Evolutionary conservation across 2,329 filamentous ascomycete genomes (phyloP).

Genomic region (Mollisia scopiformis): DNA sequence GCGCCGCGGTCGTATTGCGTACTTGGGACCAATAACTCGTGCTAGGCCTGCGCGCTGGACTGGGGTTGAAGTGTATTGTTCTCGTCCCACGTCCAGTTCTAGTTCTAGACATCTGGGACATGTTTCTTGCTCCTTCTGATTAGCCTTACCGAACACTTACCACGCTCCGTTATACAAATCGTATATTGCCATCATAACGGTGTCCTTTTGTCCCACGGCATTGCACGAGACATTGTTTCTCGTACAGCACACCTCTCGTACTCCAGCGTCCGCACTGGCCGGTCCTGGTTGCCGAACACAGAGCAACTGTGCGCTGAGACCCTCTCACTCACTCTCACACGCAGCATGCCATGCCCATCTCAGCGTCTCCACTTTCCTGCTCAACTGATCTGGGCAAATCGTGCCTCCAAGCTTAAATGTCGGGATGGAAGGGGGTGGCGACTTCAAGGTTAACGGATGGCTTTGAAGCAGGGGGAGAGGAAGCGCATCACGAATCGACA

Average conservation of each 20-base stretch:
- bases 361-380: not conserved
- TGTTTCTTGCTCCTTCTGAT: not conserved
- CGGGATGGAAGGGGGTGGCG: not conserved
- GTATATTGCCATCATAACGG: too few species aligned
- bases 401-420: not conserved
- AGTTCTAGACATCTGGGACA: too few species aligned
- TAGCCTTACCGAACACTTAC: not conserved
- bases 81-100: too few species aligned
- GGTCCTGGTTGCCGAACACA: not conserved
- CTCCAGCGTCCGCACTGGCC: not conserved
- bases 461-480: not conserved
- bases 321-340: not conserved
- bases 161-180: too few species aligned
- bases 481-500: not conserved
- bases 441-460: not conserved
- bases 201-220: too few species aligned
- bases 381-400: not conserved
- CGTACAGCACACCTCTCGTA: not conserved
- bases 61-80: too few species aligned
- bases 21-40: not conserved
- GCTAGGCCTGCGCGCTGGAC: too few species aligned
- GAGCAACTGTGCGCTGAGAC: not conserved
- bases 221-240: not conserved
- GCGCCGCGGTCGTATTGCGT: not conserved
- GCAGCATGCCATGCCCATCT: not conserved